Evolutionary conservation across 768 basidiomycete species (phyloP).

Genomic region (Tylopilus sp.): DNA sequence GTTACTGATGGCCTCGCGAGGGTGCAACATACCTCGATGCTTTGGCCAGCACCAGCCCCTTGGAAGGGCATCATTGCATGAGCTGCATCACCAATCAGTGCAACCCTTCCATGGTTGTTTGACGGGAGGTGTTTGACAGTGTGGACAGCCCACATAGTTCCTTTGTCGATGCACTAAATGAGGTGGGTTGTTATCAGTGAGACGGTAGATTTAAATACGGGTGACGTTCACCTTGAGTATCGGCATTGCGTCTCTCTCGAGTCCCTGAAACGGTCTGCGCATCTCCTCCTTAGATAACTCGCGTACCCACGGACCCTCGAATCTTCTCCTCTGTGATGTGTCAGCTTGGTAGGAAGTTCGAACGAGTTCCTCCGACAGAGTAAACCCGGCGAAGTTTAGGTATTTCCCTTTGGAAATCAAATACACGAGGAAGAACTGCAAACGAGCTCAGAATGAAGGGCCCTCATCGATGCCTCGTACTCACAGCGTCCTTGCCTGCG

Average conservation of each 20-base stretch:
- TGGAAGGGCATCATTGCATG: constrained; percentile 42
- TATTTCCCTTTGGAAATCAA: constrained; percentile 54
- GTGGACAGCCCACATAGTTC: constrained; percentile 64
- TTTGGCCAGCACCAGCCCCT: constrained; percentile 43
- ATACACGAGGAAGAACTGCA: constrained; percentile 59
- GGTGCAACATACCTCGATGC: constrained; percentile 37
- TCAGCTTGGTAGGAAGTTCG: constrained; percentile 36
- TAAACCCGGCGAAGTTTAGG: constrained; percentile 64
- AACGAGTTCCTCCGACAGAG: constrained; percentile 48
- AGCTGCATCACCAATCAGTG: constrained; percentile 43
- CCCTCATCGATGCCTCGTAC: constrained; percentile 7
- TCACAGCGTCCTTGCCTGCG: constrained; percentile 48
- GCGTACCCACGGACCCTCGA: constrained; percentile 45
- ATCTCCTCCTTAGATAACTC: constrained; percentile 46
- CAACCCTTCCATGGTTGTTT: constrained; percentile 52
- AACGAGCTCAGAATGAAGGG: background rate
- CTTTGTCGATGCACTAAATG: constrained; percentile 48
- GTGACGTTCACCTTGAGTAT: constrained; percentile 47
- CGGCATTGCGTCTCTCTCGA: constrained; percentile 60
- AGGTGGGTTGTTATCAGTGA: background rate
- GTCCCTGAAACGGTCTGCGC: constrained; percentile 40
- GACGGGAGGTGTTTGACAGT: constrained; percentile 49
- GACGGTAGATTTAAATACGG: background rate
- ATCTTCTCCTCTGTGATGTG: constrained; percentile 12
- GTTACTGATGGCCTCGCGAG: background rate